These are phyloP conservation scores for Plectranthus barbatus DNA, from an alignment of 257 asterid genomes.

Conservation along the genomic window DNA sequence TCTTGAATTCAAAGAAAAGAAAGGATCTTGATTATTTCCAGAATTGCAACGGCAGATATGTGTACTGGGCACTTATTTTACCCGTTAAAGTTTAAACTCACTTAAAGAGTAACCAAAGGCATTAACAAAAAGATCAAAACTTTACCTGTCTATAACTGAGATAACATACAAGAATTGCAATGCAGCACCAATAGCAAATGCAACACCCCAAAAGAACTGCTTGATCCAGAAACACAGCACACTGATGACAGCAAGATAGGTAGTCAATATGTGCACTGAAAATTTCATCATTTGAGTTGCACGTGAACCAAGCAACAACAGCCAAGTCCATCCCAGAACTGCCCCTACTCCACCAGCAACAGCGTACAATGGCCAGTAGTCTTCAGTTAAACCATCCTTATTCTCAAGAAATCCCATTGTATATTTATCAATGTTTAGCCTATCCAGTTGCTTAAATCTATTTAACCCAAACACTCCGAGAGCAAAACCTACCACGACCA, in stretches of 20 bases:
- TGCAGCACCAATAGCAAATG: slow-evolving; percentile 78
- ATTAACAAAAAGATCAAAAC: not conserved
- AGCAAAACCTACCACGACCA: slow-evolving; percentile 63
- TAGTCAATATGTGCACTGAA: slow-evolving; percentile 80
- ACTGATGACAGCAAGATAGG: slow-evolving; percentile 92
- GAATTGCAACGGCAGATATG: not conserved
- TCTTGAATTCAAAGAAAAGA: not conserved
- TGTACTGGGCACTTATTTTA: not conserved
- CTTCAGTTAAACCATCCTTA: slow-evolving; percentile 82
- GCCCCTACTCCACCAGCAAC: slow-evolving; percentile 77
- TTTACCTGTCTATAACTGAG: slow-evolving; percentile 88
- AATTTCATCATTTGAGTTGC: slow-evolving; percentile 81
- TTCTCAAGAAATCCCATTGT: slow-evolving; percentile 74
- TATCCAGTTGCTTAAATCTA: slow-evolving; percentile 70
- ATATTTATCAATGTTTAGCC: slow-evolving; percentile 82
- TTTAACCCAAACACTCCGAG: slow-evolving; percentile 81
- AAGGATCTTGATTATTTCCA: not conserved
- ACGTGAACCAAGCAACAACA: slow-evolving; percentile 70
- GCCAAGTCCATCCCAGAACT: slow-evolving; percentile 78
- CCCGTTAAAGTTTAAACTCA: slow-evolving; percentile 3
- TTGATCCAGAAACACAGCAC: slow-evolving; percentile 82
- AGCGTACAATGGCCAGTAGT: slow-evolving; percentile 84
- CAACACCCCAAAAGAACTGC: slow-evolving; percentile 89
- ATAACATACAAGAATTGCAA: slow-evolving; percentile 87
- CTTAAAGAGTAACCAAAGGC: not conserved